These are phyloP conservation scores for Rhodamnia rubescens DNA, from an alignment of 345 rosid genomes.

Conservation along the genomic window DNA sequence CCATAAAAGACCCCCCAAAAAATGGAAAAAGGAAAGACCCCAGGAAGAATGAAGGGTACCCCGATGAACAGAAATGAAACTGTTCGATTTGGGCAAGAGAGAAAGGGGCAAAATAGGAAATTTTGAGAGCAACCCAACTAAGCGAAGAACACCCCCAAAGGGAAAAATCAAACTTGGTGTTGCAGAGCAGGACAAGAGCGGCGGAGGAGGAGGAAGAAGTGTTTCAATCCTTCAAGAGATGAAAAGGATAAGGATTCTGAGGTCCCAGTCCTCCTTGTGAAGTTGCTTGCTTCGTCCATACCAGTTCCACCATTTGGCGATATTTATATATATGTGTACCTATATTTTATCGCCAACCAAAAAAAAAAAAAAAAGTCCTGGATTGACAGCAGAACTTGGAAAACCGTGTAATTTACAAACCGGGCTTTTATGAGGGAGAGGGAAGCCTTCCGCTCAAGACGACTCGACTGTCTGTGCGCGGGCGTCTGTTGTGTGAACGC, in stretches of 20 bases:
- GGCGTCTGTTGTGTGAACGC: background rate
- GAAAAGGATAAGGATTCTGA: background rate
- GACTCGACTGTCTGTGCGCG: background rate
- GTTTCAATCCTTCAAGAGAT: background rate
- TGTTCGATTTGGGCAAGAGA: background rate
- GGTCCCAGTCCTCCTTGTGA: background rate
- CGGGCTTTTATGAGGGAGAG: background rate
- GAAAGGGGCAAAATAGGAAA: background rate
- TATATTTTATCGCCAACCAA: background rate
- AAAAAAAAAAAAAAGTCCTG: background rate
- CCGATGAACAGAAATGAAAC: background rate
- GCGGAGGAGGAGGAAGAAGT: background rate
- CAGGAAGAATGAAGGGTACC: background rate
- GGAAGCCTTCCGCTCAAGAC: background rate
- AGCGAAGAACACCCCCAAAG: background rate
- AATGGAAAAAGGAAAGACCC: background rate
- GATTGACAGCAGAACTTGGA: background rate
- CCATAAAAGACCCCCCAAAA: conserved; percentile 32
- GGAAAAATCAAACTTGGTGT: background rate
- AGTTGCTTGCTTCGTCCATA: background rate
- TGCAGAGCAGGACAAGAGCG: background rate
- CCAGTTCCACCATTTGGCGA: background rate
- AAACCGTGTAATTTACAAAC: background rate
- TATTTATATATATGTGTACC: background rate
- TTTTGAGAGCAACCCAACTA: background rate